Conservation (phyloP, 2,329 filamentous ascomycete species). For the Zymoseptoria pseudotritici region DNA sequence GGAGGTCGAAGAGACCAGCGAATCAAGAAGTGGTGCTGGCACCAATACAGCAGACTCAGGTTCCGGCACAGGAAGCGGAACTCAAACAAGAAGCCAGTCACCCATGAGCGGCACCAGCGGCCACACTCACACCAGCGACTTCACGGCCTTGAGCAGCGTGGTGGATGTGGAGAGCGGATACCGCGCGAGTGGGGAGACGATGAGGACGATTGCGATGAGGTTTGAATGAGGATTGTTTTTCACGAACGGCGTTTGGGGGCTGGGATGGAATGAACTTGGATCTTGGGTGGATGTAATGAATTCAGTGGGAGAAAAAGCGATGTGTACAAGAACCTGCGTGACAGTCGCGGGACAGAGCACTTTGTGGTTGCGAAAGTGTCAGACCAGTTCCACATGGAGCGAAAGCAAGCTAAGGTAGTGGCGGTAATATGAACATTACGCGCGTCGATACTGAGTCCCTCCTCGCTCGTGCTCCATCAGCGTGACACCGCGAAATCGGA, state of each 20-base stretch:
- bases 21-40: neutral
- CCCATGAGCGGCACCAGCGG: slow-evolving; percentile 14
- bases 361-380: no score
- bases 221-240: neutral
- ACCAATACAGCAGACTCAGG: neutral
- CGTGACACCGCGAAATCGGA: no score
- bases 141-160: slow-evolving; percentile 36
- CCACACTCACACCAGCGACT: slow-evolving; percentile 17
- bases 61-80: slow-evolving; percentile 7
- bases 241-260: neutral
- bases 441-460: no score
- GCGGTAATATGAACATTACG: no score
- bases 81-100: slow-evolving; percentile 6
- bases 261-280: neutral
- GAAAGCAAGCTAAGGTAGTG: no score
- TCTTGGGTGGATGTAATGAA: neutral
- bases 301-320: neutral
- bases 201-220: slow-evolving; percentile 18
- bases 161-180: slow-evolving; percentile 31
- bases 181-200: slow-evolving; percentile 34
- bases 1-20: neutral
- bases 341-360: neutral
- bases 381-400: no score
- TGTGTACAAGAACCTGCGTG: neutral
- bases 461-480: no score